Evolutionary conservation across 2,329 filamentous ascomycete species (phyloP), one percentile per base, ranked within the genome.

Genomic region (Huntiella savannae): DNA sequence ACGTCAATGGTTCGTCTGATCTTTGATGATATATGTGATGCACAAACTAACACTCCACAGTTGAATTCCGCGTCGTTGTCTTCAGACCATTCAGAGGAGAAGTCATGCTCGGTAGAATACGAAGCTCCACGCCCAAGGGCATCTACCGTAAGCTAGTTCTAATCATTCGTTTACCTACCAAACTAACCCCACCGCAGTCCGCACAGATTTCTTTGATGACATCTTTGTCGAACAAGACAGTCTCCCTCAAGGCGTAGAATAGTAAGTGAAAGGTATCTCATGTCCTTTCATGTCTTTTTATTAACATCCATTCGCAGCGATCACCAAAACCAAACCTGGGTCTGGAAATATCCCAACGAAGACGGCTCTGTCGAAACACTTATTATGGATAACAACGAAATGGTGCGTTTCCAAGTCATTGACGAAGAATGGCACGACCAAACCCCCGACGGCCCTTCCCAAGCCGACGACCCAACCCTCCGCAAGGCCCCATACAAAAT

Each of bases 1-100:
- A 96, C 55, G 84, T 96, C 39, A 96, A 96, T 59, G 82, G 85
- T 86, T 67, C 49, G 63, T 51, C 15, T 38, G 33, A 8, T 34
- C 19, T 36, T 19, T 13, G 22, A 10, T 8, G 3, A 41, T n/a
- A 12, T 12, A 1, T 38, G 15, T 22, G 11, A 32, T 43, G n/a
- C 7, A 6, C 16, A 12, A 6, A 28, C 38, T 40, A 40, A 40
- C 37, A 17, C 6, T 4, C 12, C 10, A 5, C 52, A 91, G 88
- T 93, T 43, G 86, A 93, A 59, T 98, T 96, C 57, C 82, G 86
- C 16, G 70, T 98, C 57, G 71, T 95, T 13, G 86, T 98, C 28
- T 98, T 96, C 61, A 78, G 91, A 17, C 91, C 91, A 0, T 96
- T 95, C 67, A 93, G 93, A 58, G 84, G 85, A 41, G 91, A 98